Evolutionary conservation across 2,329 filamentous ascomycete species (phyloP).

Genomic region (Neofusicoccum kwambonambiense): DNA sequence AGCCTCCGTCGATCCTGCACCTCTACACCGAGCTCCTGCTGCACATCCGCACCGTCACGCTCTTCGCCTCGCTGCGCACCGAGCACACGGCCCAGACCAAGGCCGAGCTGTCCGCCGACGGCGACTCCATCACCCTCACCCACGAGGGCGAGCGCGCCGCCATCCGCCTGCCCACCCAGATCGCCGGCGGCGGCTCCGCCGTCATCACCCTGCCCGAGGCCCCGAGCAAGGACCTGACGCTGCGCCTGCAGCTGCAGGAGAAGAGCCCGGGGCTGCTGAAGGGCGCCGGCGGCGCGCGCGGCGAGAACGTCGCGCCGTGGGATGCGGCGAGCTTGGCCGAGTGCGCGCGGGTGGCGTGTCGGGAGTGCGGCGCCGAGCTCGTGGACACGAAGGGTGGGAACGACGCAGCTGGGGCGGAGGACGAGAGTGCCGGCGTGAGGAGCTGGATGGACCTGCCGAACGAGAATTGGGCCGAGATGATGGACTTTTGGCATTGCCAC

Average conservation of each 20-base stretch:
- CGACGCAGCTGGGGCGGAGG: conserved; percentile 17
- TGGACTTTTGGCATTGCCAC: conserved; percentile 99
- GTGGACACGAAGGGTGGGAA: conserved; percentile 20
- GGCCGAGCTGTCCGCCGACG: conserved; percentile 45
- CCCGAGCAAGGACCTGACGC: conserved; percentile 51
- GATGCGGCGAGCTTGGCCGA: conserved; percentile 37
- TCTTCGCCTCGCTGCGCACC: conserved; percentile 54
- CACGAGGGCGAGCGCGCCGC: conserved; percentile 47
- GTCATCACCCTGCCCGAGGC: conserved; percentile 52
- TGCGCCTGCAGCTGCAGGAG: conserved; percentile 54
- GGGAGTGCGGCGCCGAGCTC: conserved; percentile 26
- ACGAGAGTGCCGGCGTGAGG: conserved; percentile 27
- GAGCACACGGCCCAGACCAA: conserved; percentile 44
- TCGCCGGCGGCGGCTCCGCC: conserved; percentile 43
- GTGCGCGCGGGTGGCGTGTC: conserved; percentile 28
- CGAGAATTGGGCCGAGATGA: conserved; percentile 99
- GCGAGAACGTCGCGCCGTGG: conserved; percentile 44
- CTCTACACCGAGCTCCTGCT: conserved; percentile 62
- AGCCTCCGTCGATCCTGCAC: conserved; percentile 26
- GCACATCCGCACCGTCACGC: conserved; percentile 59
- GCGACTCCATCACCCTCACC: conserved; percentile 42
- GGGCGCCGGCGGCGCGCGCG: conserved; percentile 29
- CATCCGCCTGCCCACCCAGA: conserved; percentile 48
- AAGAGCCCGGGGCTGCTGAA: conserved; percentile 25
- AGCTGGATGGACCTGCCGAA: conserved; percentile 92